Percentiles rank a stretch among this genome's conserved stretches.
Evolutionary conservation across 805 yeast species (phyloP).

Genomic region (Cyberlindnera maclurae): DNA sequence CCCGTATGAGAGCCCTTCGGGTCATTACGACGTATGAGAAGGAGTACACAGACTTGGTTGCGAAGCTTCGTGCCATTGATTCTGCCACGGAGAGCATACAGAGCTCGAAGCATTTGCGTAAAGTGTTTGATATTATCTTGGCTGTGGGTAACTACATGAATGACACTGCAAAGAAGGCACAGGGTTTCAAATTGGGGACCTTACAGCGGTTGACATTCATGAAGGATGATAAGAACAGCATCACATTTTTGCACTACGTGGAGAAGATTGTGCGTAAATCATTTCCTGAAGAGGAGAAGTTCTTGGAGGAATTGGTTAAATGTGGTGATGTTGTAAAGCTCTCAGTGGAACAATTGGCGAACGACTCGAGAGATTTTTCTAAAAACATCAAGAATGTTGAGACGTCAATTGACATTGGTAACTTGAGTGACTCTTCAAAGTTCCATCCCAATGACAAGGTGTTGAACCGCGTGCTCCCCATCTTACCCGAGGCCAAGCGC

Average conservation of each 20-base stretch:
- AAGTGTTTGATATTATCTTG: conserved; percentile 57
- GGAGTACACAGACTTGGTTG: conserved; percentile 56
- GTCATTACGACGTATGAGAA: conserved; percentile 51
- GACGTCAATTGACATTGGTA: conserved; percentile 51
- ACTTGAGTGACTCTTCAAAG: conserved; percentile 51
- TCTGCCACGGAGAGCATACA: conserved; percentile 48
- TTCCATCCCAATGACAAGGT: conserved; percentile 65
- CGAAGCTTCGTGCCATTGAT: conserved; percentile 51
- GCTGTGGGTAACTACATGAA: conserved; percentile 79
- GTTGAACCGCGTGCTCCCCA: conserved; percentile 44
- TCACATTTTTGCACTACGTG: conserved; percentile 68
- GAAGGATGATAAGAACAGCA: conserved; percentile 58
- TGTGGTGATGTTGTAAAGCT: conserved; percentile 50
- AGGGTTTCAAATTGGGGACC: conserved; percentile 65
- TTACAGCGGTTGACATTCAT: conserved; percentile 63
- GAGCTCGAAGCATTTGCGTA: conserved; percentile 46
- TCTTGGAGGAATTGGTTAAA: conserved; percentile 51
- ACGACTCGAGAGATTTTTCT: conserved; percentile 50
- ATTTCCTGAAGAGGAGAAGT: conserved; percentile 56
- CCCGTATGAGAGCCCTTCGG: conserved; percentile 57
- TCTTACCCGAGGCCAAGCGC: conserved; percentile 46
- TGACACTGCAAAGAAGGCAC: conserved; percentile 57
- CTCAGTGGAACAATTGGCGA: conserved; percentile 54
- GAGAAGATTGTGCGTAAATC: conserved; percentile 59
- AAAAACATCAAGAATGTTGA: conserved; percentile 44